phyloP scores from a whole-genome alignment of 2,329 filamentous ascomycete species.

The Pseudogymnoascus sp. region DNA sequence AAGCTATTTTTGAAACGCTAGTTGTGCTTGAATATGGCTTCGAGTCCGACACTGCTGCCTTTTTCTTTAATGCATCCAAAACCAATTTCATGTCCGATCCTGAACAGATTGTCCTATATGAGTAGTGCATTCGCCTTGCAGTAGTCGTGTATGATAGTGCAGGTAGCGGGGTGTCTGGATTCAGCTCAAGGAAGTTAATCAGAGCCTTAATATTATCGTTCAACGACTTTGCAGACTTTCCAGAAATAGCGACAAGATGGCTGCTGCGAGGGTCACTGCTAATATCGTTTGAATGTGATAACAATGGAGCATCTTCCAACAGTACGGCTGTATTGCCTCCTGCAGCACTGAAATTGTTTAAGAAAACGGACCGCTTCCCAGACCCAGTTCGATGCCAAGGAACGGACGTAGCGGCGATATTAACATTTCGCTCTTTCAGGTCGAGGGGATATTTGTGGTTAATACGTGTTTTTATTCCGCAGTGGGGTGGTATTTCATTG shows the following conservation, averaged over 20 bases:
- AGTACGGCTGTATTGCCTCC: conserved; percentile 20
- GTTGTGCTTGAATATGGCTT: conserved; percentile 23
- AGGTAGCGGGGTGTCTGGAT: conserved; percentile 14
- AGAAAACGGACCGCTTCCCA: conserved; percentile 29
- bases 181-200: conserved; percentile 19
- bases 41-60: conserved; percentile 36
- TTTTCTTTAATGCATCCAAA: conserved; percentile 6
- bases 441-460: conserved; percentile 22
- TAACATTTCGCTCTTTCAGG: conserved; percentile 27
- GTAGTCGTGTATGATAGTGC: conserved; percentile 16
- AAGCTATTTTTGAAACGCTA: conserved; percentile 21
- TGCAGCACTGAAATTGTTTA: conserved; percentile 41
- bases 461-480: conserved; percentile 26
- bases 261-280: conserved; percentile 31
- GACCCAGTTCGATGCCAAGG: conserved; percentile 28
- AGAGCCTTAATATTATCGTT: conserved; percentile 19
- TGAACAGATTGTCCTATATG: conserved; percentile 42
- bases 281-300: neutral
- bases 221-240: conserved; percentile 28
- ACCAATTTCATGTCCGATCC: conserved; percentile 28
- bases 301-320: conserved; percentile 18
- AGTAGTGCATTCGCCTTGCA: conserved; percentile 45
- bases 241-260: conserved; percentile 39
- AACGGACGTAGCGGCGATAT: conserved; percentile 17
- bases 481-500: conserved; percentile 20